Percentiles rank a stretch among this genome's conserved stretches.
phyloP scores from a whole-genome alignment of 306 rosid genomes.

The Sechiopsis laciniata region DNA sequence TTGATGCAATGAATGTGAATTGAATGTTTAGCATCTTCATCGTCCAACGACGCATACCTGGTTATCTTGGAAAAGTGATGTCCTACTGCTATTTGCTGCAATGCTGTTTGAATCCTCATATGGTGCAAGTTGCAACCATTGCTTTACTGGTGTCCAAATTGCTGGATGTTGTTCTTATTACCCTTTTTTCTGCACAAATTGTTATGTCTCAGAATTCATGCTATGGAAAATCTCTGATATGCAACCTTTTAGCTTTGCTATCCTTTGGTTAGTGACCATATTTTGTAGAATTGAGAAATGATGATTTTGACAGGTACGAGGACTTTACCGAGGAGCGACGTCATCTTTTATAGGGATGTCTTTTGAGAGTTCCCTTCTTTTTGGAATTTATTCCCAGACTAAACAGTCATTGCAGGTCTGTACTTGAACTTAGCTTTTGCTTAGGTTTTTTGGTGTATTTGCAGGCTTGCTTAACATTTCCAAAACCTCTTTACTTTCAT shows the following conservation, averaged over 20 bases:
- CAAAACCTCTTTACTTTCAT: neutral
- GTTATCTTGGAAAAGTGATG: constrained; percentile 10
- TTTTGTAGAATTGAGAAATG: constrained; percentile 24
- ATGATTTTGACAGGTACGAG: constrained; percentile 59
- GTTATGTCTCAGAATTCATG: too few relatives aligned
- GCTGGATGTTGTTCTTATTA: too few relatives aligned
- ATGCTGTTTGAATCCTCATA: constrained; percentile 5
- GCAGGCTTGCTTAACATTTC: constrained; percentile 2
- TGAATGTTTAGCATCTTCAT: neutral
- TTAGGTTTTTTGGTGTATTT: neutral
- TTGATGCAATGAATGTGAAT: neutral
- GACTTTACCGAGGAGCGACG: constrained; percentile 93
- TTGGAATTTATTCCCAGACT: constrained; percentile 83
- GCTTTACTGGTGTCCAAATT: too few relatives aligned
- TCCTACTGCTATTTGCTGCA: neutral
- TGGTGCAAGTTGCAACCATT: too few relatives aligned
- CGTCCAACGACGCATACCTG: neutral
- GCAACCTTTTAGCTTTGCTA: neutral
- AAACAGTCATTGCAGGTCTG: constrained; percentile 73
- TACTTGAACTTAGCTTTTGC: too few relatives aligned
- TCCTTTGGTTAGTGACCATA: neutral
- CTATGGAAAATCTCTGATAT: too few relatives aligned
- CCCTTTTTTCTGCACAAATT: too few relatives aligned
- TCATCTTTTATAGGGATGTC: constrained; percentile 87
- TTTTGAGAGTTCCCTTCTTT: constrained; percentile 81